Base-by-base conservation (phyloP, 129 eudicot species). In the Tanacetum coccineum region DNA sequence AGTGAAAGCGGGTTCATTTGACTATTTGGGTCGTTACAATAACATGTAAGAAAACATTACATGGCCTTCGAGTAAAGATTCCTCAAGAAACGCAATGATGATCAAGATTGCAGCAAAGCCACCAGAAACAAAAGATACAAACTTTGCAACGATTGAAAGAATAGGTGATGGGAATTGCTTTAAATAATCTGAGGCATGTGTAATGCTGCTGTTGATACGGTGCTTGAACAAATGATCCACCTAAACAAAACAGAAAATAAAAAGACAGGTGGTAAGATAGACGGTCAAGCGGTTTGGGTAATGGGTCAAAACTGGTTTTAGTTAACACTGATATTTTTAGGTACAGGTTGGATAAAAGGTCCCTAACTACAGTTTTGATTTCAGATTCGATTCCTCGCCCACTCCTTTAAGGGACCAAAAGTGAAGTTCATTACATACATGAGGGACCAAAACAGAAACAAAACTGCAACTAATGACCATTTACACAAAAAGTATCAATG, bases 1-100 rank as follows among this genome's bases (percentile, higher is more conserved):
- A 52, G 53, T 30, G 11, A 30, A 9, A 18, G 39, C 2, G 14
- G 3, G 6, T 2, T 25, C 12, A 8, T 51, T 53, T 67, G 71
- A 67, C 48, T 51, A 10, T 12, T 18, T 18, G 14, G 46, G 28
- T 3, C 19, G 18, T 47, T 62, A 30, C 15, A 28, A 76, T 51
- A n/a, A 59, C 40, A 26, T 44, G 55, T 36, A 53, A 51, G 59
- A 44, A 53, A 21, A 52, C 21, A 67, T 86, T 90, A 90, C 95
- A 78, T 90, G 97, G 87, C 97, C 91, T 85, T 90, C 95, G 77
- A 90, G 83, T 26, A 90, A 79, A 59, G 97, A 90, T 76, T 86
- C 97, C 28, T 90, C 95, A 14, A 90, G 80, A 64, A 90, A 90
- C 7, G 89, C 97, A 73, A 90, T 82, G 78, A 84, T 86, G 69